Evolutionary conservation across 2,329 filamentous ascomycete genomes (phyloP), one percentile per base, ranked within the genome.

Genomic region (Aspergillus udagawae): DNA sequence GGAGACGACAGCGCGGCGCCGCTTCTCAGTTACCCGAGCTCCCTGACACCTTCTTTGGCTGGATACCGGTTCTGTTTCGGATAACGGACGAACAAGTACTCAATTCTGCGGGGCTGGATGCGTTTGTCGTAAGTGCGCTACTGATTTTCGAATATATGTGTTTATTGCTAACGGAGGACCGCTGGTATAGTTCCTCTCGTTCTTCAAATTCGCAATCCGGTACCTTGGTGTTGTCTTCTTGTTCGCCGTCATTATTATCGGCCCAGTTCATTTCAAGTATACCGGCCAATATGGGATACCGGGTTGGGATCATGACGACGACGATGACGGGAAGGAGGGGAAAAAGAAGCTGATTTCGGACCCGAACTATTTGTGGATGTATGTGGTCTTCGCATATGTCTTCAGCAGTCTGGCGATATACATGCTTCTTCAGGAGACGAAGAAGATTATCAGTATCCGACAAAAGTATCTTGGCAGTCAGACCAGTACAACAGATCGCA

Each of bases 401-500:
- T 99, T 97, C 73, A 93, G 89, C 5, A 85, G 80, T 1, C 76
- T 97, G 45, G 89, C 90, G 0, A 79, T 97, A 12, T 96, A 92
- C 70, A 84, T 93, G 64, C 86, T 97, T 66, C 86, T 93, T 57
- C 83, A 83, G 45, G 88, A 96, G 75, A 97, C 94, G 0, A 85
- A 88, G 64, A 88, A 86, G 58, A 88, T 99, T 53, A 95, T 97
- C 62, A 84, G 87, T 56, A 84, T 93, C 29, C 83, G 94, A 25
- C 94, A 99, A 73, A 86, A 92, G 57, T 99, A 97, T 70, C 82
- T 99, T 9, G 94, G 94, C 12, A 91, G 88, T 23, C 93, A 97
- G 73, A 92, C 90, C 0, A 97, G 93, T n/a, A 85, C 97, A 52
- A 97, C 94, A 1, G 94, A 99, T 74, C 86, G 92, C 32, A 99